phyloP scores from a whole-genome alignment of 306 rosid genomes.

The Myrica gale region DNA sequence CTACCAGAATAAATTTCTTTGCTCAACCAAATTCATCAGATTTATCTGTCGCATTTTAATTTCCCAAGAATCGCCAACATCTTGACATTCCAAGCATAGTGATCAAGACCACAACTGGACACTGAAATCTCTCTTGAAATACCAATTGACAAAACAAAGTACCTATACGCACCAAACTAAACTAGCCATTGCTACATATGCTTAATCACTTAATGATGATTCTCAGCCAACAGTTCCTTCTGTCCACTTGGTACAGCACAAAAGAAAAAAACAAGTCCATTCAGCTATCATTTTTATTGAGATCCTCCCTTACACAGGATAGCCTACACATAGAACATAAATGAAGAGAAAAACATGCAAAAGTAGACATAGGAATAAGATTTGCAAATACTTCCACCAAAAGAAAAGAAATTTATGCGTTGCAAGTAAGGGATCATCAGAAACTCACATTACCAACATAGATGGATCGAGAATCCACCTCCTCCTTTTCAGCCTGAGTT shows the following conservation, averaged over 20 bases:
- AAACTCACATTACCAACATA: slow-evolving; percentile 96
- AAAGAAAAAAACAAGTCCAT: neutral
- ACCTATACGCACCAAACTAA: neutral
- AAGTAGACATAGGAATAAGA: neutral
- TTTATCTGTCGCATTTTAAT: neutral
- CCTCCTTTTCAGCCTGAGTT: slow-evolving; percentile 96
- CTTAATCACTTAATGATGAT: neutral
- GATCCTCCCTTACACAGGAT: neutral
- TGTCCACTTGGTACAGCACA: neutral
- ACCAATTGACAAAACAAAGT: neutral
- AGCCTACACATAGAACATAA: neutral
- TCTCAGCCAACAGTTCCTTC: neutral
- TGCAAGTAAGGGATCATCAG: slow-evolving; percentile 21
- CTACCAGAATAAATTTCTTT: neutral
- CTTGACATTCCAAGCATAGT: neutral
- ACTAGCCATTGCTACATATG: neutral
- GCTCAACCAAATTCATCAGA: neutral
- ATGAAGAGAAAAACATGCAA: neutral
- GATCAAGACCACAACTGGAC: neutral
- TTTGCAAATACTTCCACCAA: neutral
- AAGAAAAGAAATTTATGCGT: neutral
- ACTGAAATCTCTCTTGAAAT: neutral
- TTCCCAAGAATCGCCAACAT: neutral
- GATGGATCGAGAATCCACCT: slow-evolving; percentile 94
- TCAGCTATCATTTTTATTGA: neutral